These are phyloP conservation scores for Geoglossum glabrum DNA, from an alignment of 495 filamentous ascomycete genomes.

Conservation along the genomic window DNA sequence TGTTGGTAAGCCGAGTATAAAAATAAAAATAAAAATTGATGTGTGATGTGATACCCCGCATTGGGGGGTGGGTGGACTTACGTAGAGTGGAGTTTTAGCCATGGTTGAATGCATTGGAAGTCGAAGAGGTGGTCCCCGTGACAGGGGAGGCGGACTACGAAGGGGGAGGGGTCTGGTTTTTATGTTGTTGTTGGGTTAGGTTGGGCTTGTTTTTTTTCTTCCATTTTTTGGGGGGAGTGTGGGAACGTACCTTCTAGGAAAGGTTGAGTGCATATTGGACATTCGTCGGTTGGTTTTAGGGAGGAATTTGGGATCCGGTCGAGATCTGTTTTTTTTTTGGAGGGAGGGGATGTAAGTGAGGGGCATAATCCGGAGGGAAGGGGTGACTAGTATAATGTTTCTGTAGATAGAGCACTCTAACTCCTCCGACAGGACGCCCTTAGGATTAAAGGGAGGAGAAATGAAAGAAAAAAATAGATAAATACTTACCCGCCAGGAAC, in stretches of 20 bases:
- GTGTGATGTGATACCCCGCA: too few relatives aligned
- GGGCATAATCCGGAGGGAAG: not conserved
- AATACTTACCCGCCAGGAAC: constrained; percentile 38
- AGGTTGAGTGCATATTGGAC: constrained; percentile 69
- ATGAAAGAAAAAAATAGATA: not conserved
- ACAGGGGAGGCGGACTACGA: constrained; percentile 79
- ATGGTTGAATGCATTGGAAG: constrained; percentile 83
- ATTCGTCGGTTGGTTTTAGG: constrained; percentile 46
- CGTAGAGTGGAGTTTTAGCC: constrained; percentile 71
- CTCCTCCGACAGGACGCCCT: too few relatives aligned
- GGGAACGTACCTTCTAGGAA: constrained; percentile 48
- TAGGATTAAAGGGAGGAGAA: too few relatives aligned
- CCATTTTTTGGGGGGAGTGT: not conserved
- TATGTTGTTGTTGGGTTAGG: not conserved
- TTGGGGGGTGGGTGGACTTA: constrained; percentile 17
- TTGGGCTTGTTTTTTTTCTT: not conserved
- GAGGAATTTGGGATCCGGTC: constrained; percentile 57
- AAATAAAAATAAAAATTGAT: too few relatives aligned
- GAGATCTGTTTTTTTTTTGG: constrained; percentile 38
- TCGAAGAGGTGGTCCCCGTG: constrained; percentile 69
- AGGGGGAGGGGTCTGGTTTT: constrained; percentile 38
- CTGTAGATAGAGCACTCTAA: not conserved
- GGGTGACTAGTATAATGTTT: not conserved
- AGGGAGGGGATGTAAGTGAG: too few relatives aligned
- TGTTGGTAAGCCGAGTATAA: too few relatives aligned